These are phyloP conservation scores for Myrica gale DNA, from an alignment of 306 rosid genomes.

Conservation along the genomic window DNA sequence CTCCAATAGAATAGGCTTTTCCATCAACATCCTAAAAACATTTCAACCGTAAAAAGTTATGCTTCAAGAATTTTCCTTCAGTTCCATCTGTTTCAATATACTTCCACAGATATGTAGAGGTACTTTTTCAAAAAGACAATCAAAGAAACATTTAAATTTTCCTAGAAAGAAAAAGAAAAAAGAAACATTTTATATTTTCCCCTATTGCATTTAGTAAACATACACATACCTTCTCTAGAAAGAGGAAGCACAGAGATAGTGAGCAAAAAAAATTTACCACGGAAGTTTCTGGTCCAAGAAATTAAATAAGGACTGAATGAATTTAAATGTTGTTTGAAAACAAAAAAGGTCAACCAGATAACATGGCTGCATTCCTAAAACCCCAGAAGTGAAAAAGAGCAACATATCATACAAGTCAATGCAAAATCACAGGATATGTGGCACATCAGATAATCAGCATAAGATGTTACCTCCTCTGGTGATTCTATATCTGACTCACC, in stretches of 20 bases:
- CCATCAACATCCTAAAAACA: conserved; percentile 52
- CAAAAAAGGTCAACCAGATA: background rate
- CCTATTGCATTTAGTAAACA: background rate
- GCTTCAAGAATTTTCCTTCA: background rate
- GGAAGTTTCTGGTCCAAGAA: background rate
- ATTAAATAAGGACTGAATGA: background rate
- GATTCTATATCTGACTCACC: conserved; percentile 96
- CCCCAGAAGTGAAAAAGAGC: background rate
- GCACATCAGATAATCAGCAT: conserved; percentile 8
- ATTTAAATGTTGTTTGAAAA: conserved; percentile 1
- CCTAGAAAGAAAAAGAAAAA: conserved; percentile 3
- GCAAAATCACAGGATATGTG: background rate
- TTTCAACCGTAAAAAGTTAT: conserved; percentile 1
- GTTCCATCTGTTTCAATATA: background rate
- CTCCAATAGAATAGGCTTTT: conserved; percentile 28
- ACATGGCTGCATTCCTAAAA: background rate
- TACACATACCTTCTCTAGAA: background rate
- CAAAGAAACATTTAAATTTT: conserved; percentile 1
- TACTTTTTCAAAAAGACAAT: conserved; percentile 7
- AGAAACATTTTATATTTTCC: conserved; percentile 6
- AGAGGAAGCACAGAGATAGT: background rate
- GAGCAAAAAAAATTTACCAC: background rate
- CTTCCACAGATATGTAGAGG: background rate
- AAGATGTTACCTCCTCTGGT: conserved; percentile 76
- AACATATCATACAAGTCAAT: background rate